Evolutionary conservation across 176 grass and related monocot species (phyloP).

Genomic region (Zoysia pacifica): DNA sequence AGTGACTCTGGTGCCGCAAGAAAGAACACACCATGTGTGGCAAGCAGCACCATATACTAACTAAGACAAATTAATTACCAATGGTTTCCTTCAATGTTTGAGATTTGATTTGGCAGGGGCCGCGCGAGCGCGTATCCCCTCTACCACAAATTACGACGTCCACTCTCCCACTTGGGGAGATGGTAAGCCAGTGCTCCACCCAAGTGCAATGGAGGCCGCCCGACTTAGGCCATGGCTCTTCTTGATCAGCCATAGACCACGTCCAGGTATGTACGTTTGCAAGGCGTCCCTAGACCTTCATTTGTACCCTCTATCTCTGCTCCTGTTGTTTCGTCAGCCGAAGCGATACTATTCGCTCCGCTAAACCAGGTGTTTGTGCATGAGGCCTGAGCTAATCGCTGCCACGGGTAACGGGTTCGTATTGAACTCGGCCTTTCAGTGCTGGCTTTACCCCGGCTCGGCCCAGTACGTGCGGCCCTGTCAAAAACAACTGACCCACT

Average conservation of each 20-base stretch:
- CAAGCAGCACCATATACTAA: too few species aligned
- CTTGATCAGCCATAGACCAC: background rate
- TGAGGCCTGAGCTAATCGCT: background rate
- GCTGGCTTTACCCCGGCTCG: background rate
- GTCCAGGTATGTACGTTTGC: background rate
- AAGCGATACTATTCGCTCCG: background rate
- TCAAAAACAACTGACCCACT: too few species aligned
- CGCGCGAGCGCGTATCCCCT: slow-evolving; percentile 53
- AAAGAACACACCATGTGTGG: too few species aligned
- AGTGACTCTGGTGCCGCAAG: too few species aligned
- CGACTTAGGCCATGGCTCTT: background rate
- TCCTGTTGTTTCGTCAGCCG: background rate
- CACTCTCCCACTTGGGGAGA: slow-evolving; percentile 51
- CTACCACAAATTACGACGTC: slow-evolving; percentile 54
- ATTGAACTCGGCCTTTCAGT: background rate
- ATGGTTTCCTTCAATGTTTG: too few species aligned
- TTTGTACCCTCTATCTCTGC: background rate
- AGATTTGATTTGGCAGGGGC: background rate
- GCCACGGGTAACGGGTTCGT: background rate
- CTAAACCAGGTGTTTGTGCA: background rate
- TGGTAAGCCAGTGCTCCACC: slow-evolving; percentile 28
- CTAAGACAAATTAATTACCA: too few species aligned
- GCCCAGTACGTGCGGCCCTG: background rate
- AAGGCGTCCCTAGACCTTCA: background rate
- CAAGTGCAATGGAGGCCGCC: background rate